phyloP scores from a whole-genome alignment of 2,329 filamentous ascomycete genomes.

The Tolypocladium tundrense region DNA sequence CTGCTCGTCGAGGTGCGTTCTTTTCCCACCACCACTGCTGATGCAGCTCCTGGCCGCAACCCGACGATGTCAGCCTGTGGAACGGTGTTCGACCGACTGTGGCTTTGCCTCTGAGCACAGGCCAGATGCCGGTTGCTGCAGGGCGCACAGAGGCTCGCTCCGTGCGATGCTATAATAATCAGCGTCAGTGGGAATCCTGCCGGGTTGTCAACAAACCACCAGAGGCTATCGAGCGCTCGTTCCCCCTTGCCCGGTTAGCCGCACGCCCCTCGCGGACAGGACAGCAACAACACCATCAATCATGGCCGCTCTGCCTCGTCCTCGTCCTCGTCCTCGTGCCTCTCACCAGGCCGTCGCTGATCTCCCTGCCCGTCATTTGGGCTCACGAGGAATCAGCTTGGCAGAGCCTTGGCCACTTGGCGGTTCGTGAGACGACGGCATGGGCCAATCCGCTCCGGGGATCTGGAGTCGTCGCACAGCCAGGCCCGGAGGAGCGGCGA shows the following conservation, averaged over 20 bases:
- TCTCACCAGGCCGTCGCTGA: background rate
- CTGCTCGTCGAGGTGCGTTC: background rate
- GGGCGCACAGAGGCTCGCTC: background rate
- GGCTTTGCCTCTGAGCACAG: background rate
- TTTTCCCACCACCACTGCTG: background rate
- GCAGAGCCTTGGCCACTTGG: background rate
- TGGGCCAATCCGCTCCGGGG: background rate
- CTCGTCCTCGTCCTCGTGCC: background rate
- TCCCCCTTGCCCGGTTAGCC: background rate
- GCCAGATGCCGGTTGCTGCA: background rate
- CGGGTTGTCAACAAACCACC: background rate
- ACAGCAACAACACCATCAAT: background rate
- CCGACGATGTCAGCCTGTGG: background rate
- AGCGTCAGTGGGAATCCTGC: background rate
- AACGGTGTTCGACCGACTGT: background rate
- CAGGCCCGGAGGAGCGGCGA: background rate
- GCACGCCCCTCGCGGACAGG: background rate
- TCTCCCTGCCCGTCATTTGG: background rate
- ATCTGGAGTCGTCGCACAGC: background rate
- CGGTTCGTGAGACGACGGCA: conserved; percentile 1
- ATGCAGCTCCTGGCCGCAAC: background rate
- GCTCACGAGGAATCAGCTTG: background rate
- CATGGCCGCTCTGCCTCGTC: background rate
- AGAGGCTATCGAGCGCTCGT: background rate
- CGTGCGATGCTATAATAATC: background rate